Evolutionary conservation across 2,329 filamentous ascomycete genomes (phyloP).

Genomic region (Sclerotinia borealis): DNA sequence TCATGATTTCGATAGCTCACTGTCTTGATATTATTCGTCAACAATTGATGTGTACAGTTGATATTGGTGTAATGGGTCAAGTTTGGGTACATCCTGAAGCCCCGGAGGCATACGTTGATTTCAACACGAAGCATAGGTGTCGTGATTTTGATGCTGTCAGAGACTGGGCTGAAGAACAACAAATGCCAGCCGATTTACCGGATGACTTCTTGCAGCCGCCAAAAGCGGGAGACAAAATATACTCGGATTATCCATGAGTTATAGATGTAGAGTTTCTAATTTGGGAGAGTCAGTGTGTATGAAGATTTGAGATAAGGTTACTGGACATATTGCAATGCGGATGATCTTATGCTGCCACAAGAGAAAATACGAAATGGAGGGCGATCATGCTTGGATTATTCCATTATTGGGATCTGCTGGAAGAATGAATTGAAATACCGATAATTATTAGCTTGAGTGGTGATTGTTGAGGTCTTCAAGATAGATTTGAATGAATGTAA

Average conservation of each 20-base stretch:
- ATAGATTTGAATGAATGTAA: neutral
- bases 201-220: slow-evolving; percentile 27
- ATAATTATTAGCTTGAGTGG: neutral
- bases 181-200: slow-evolving; percentile 32
- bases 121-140: slow-evolving; percentile 48
- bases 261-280: neutral
- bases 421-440: no score
- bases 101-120: slow-evolving; percentile 42
- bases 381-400: neutral
- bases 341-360: neutral
- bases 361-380: neutral
- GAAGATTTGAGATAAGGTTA: neutral
- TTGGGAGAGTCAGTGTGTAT: neutral
- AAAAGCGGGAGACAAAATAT: slow-evolving; percentile 17
- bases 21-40: slow-evolving; percentile 50
- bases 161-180: slow-evolving; percentile 43
- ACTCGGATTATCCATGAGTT: neutral
- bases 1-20: slow-evolving; percentile 35
- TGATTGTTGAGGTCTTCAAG: neutral
- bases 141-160: slow-evolving; percentile 46
- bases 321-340: neutral
- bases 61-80: slow-evolving; percentile 47
- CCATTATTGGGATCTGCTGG: neutral
- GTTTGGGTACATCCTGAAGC: slow-evolving; percentile 42
- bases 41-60: slow-evolving; percentile 48